phyloP scores from a whole-genome alignment of 1,284 basidiomycete genomes.

The Irpex rosettiformis region DNA sequence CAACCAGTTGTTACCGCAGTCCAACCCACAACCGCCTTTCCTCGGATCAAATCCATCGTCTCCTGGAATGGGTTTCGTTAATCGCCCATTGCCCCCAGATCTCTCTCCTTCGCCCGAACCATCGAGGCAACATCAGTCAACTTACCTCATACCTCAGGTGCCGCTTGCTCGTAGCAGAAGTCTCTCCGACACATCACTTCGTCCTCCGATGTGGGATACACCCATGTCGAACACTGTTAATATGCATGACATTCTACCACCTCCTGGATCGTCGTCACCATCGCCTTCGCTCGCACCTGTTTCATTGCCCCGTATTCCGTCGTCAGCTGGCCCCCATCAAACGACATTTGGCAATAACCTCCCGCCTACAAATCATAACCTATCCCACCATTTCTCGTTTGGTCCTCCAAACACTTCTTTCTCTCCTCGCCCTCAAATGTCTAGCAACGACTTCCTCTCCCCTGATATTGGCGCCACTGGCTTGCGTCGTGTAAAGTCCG shows the following conservation, averaged over 20 bases:
- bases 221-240: conserved; percentile 31
- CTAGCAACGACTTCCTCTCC: conserved; percentile 39
- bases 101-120: conserved; percentile 17
- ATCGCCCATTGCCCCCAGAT: conserved; percentile 12
- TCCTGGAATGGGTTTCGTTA: conserved; percentile 21
- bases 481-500: conserved; percentile 43
- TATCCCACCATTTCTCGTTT: conserved; percentile 27
- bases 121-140: conserved; percentile 20
- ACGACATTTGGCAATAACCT: conserved; percentile 28
- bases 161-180: conserved; percentile 42
- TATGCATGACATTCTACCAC: conserved; percentile 45
- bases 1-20: conserved; percentile 14
- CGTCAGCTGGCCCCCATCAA: conserved; percentile 29
- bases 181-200: conserved; percentile 59
- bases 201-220: conserved; percentile 52
- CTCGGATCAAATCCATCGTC: conserved; percentile 23
- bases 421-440: conserved; percentile 12
- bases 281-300: conserved; percentile 16
- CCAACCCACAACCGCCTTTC: conserved; percentile 27
- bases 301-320: conserved; percentile 23
- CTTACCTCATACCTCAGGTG: conserved; percentile 30
- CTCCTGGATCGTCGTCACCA: conserved; percentile 23
- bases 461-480: conserved; percentile 34
- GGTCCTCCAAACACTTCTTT: conserved; percentile 16
- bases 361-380: conserved; percentile 18